phyloP scores from a whole-genome alignment of 2,329 filamentous ascomycete genomes.

The Botryotinia globosa region DNA sequence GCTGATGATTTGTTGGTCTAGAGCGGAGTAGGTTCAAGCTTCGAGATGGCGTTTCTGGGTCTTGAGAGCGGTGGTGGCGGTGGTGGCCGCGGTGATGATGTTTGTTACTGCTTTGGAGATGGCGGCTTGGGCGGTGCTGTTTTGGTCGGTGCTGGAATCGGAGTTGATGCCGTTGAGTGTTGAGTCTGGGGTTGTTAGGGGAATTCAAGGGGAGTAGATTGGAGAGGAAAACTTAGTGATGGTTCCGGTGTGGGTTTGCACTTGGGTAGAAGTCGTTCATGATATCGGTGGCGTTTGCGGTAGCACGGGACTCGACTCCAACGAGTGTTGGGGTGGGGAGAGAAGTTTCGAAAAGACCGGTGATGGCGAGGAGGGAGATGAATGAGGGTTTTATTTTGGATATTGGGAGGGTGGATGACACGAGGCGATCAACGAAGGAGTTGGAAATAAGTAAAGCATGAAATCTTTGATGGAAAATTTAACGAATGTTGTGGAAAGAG shows the following conservation, averaged over 20 bases:
- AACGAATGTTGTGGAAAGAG: neutral
- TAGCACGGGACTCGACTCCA: neutral
- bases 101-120: neutral
- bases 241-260: neutral
- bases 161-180: neutral
- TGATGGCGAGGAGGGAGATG: neutral
- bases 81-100: neutral
- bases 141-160: neutral
- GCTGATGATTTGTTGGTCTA: neutral
- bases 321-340: neutral
- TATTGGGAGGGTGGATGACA: neutral
- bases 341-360: neutral
- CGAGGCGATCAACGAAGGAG: neutral
- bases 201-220: accelerated
- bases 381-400: neutral
- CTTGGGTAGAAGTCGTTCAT: neutral
- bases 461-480: neutral
- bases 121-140: neutral
- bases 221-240: neutral
- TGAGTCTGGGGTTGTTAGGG: neutral
- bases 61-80: neutral
- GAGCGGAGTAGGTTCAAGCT: neutral
- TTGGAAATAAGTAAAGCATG: too few species aligned
- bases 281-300: neutral
- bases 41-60: neutral